Evolutionary conservation across 2,329 filamentous ascomycete species (phyloP), one percentile per base, ranked within the genome.

Genomic region (Nannizzia gypsea): DNA sequence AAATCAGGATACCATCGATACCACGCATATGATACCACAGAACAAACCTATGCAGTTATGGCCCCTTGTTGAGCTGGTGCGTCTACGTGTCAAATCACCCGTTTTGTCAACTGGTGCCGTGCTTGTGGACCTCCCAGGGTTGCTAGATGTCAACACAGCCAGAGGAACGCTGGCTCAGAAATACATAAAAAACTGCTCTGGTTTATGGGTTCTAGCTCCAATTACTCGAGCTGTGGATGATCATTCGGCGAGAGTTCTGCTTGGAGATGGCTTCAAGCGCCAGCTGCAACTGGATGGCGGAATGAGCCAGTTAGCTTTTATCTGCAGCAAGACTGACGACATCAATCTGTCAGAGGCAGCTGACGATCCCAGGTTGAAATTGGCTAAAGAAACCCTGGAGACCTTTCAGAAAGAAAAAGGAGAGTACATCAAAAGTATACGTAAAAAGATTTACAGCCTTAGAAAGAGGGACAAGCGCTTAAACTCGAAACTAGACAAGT

Each of bases 261-360:
- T 85, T 6, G 81, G 81, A 0, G 74, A 81, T 17, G 75, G 76
- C 0, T 84, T 84, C 71, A 82, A 80, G 65, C 73, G 78, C 0
- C 83, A 85, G 64, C 70, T 86, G 2, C 80, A 83, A 60, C 81
- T 81, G 64, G 83, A 86, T 61, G 79, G 80, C 1, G 76, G 73
- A 0, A 81, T 81, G 59, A 76, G 72, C 5, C 74, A 72, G 1
- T 73, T 85, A 2, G 83, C 81, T 0, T 85, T 86, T 61, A 81
- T 86, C 13, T 85, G 83, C 65, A 80, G 77, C 15, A 86, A 85
- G 66, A 83, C 81, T 0, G 84, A 86, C 66, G 81, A 85, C 48
- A 82, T 86, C 6, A 78, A 73, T 6, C 69, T 78, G 3, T 74
- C 69, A 0, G 77, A 81, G 59, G 76, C 76, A 70, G 50, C 57